These are phyloP conservation scores for Sarcodon sp. DNA, from an alignment of 768 basidiomycete genomes.

Conservation along the genomic window DNA sequence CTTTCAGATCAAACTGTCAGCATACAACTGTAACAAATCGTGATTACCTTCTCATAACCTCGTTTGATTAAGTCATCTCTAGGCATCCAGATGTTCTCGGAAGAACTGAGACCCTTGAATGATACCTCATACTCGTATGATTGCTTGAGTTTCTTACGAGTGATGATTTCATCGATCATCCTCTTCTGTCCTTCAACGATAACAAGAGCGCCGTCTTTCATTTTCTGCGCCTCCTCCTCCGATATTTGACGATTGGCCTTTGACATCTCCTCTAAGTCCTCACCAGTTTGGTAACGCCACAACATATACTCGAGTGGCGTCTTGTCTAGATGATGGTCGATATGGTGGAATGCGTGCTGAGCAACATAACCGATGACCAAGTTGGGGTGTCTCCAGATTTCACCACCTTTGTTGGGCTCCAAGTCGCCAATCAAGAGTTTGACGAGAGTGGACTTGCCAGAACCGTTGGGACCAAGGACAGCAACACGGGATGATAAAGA, in stretches of 20 bases:
- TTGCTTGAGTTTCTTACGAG: conserved; percentile 98
- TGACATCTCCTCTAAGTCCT: conserved; percentile 92
- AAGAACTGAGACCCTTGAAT: conserved; percentile 89
- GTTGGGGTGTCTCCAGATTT: conserved; percentile 99
- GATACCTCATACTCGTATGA: conserved; percentile 98
- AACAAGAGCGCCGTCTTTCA: conserved; percentile 87
- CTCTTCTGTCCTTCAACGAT: conserved; percentile 93
- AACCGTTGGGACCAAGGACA: conserved; percentile 96
- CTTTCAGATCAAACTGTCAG: background rate
- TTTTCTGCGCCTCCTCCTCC: conserved; percentile 85
- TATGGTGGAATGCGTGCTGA: conserved; percentile 99
- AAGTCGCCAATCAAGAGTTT: conserved; percentile 94
- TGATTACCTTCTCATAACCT: conserved; percentile 82
- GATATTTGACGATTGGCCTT: conserved; percentile 84
- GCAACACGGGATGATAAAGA: conserved; percentile 98
- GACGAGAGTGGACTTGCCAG: conserved; percentile 95
- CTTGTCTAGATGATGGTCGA: conserved; percentile 97
- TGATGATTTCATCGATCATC: conserved; percentile 80
- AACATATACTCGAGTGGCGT: conserved; percentile 98
- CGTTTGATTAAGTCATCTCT: conserved; percentile 97
- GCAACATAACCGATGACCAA: conserved; percentile 99
- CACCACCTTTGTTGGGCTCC: conserved; percentile 93
- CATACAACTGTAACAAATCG: background rate
- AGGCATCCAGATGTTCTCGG: conserved; percentile 96
- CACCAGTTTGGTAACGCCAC: conserved; percentile 99